Evolutionary conservation across 805 yeast genomes (phyloP).

Genomic region (Monosporozyma yasuniensis): DNA sequence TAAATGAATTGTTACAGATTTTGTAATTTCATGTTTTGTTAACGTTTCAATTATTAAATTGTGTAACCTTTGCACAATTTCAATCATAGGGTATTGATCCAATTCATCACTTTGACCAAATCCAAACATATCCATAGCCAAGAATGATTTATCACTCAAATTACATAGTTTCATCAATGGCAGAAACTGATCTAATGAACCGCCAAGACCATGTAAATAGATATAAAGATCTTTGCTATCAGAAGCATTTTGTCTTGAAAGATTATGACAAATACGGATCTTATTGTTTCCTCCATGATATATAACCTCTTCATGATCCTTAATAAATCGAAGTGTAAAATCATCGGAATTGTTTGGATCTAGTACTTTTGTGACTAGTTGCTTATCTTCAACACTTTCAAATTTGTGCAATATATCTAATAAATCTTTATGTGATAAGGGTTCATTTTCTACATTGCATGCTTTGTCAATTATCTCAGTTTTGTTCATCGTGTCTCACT

Average conservation of each 20-base stretch:
- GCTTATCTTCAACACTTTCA: slow-evolving; percentile 6
- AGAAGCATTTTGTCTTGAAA: slow-evolving; percentile 1
- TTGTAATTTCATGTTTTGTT: neutral
- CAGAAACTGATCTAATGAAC: slow-evolving; percentile 80
- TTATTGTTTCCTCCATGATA: neutral
- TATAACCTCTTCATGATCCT: slow-evolving; percentile 10
- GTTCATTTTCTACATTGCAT: slow-evolving; percentile 13
- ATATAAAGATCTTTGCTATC: slow-evolving; percentile 34
- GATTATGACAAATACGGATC: slow-evolving; percentile 21
- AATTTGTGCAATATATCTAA: slow-evolving; percentile 15
- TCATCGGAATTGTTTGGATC: slow-evolving; percentile 12
- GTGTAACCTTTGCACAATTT: slow-evolving; percentile 1
- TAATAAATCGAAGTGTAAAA: slow-evolving; percentile 19
- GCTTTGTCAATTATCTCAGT: slow-evolving; percentile 1
- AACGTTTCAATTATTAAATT: neutral
- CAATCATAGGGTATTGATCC: slow-evolving; percentile 15
- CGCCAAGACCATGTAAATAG: slow-evolving; percentile 84
- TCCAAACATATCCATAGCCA: slow-evolving; percentile 80
- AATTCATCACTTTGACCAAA: slow-evolving; percentile 48
- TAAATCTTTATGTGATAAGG: slow-evolving; percentile 13
- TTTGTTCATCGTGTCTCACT: neutral
- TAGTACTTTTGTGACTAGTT: slow-evolving; percentile 7
- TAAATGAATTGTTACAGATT: slow-evolving; percentile 4
- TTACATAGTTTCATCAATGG: slow-evolving; percentile 51
- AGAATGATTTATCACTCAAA: slow-evolving; percentile 51